These are phyloP conservation scores for Coniochaeta sp. DNA, from an alignment of 2,329 filamentous ascomycete genomes.

Conservation along the genomic window DNA sequence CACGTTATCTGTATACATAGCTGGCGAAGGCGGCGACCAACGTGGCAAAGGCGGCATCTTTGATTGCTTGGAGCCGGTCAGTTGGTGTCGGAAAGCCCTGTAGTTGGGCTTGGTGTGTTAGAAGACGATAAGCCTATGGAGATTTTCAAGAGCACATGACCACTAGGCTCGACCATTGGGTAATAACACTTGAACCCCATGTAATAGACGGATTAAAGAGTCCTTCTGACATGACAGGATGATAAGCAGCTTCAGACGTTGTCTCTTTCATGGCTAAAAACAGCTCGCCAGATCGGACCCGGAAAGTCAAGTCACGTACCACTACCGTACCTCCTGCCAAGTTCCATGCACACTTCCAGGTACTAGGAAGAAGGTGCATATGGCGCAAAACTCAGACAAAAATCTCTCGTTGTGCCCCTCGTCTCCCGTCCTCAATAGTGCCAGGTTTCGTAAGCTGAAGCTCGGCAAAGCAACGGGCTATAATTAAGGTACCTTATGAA, in stretches of 20 bases:
- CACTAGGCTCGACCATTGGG: not conserved
- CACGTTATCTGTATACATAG: not conserved
- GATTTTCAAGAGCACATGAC: not conserved
- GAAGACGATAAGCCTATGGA: not conserved
- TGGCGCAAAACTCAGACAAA: not conserved
- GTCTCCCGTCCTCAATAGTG: not conserved
- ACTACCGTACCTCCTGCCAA: not conserved
- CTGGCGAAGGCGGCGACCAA: too few species aligned
- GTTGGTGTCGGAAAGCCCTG: not conserved
- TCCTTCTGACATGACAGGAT: not conserved
- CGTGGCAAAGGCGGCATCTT: not conserved
- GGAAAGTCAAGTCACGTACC: not conserved
- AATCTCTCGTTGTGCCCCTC: not conserved
- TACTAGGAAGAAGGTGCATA: not conserved
- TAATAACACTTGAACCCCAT: not conserved
- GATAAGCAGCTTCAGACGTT: not conserved
- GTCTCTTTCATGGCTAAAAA: not conserved
- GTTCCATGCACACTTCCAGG: not conserved
- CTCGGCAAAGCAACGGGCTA: not conserved
- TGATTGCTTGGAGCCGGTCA: not conserved
- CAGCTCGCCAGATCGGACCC: not conserved
- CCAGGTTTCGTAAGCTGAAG: not conserved
- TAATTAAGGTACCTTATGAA: not conserved
- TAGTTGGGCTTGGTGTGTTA: not conserved
- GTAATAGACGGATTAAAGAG: not conserved